Base-by-base conservation (phyloP, 1,139 yeast species). In the Zygosaccharomyces sapae region DNA sequence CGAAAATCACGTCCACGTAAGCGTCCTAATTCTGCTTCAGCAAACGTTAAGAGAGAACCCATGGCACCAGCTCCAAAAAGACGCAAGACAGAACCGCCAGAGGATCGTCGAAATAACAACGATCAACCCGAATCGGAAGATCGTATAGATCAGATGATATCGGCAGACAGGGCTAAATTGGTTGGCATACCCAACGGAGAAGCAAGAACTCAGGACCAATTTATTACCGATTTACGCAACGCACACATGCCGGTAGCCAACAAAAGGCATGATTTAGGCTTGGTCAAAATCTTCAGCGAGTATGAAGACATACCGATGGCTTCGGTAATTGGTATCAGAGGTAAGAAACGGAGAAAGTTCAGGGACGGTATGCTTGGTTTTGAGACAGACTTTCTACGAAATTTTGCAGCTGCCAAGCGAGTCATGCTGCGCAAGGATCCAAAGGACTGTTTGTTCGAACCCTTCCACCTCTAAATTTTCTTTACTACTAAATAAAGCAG, bases 271-370 rank as follows among this genome's bases (percentile, higher is more conserved):
- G 67, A 63, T 41, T 40, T 63, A 9, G 68, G 68, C 0, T 47
- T 63, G 24, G 43, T 65, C 31, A 62, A 59, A 41, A 51, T 63
- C 33, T 65, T 63, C 46, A 57, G 59, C 46, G 66, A 63, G 39
- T 63, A 51, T 40, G 68, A 65, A 40, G 68, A 65, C 43, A 61
- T 63, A 16, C 57, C 68, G 4, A 55, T 65, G 57, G 68, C 67
- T 1, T 59, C 65, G 4, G 59, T 63, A 5, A 56, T 64, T 12
- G 69, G 69, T 12, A 59, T 65, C 24, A 61, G 69, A 40, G 68
- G 68, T 38, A 64, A 65, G 50, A 66, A 63, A 45, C 56, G 68
- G 37, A 62, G 58, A 55, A 63, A 58, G 52, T 64, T 55, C 48
- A 57, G 53, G 27, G 68, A 65, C 42, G 56, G 56, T 6, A 53